Percentiles rank a stretch among this genome's conserved stretches.
Evolutionary conservation across 495 filamentous ascomycete genomes (phyloP).

Genomic region (Penicillium pancosmium): DNA sequence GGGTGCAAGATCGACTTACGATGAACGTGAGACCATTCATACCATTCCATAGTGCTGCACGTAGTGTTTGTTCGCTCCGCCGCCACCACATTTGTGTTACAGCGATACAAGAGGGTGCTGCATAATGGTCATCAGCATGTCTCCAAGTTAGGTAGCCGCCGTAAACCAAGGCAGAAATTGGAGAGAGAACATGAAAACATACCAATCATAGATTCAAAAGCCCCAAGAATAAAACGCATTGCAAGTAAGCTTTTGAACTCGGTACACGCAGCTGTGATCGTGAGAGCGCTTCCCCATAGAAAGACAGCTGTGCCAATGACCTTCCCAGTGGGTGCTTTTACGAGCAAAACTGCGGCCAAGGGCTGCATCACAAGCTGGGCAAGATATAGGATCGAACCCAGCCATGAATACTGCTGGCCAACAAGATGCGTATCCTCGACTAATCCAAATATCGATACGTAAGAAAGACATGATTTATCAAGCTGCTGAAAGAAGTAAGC

Average conservation of each 20-base stretch:
- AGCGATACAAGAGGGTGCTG: constrained; percentile 54
- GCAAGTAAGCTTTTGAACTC: constrained; percentile 1
- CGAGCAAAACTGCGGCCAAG: constrained; percentile 25
- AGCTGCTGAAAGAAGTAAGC: constrained; percentile 51
- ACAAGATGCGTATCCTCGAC: constrained; percentile 39
- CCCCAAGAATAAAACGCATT: constrained; percentile 56
- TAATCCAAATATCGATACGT: constrained; percentile 51
- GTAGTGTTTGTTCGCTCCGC: constrained; percentile 55
- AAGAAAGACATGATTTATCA: constrained; percentile 56
- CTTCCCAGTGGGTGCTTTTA: constrained; percentile 34
- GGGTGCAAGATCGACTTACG: background rate
- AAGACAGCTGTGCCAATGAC: constrained; percentile 50
- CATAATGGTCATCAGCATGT: too few species aligned
- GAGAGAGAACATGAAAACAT: background rate
- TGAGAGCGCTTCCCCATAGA: constrained; percentile 7
- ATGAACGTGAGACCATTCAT: constrained; percentile 53
- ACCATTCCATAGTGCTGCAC: constrained; percentile 55
- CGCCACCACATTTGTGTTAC: constrained; percentile 63
- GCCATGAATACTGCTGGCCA: constrained; percentile 52
- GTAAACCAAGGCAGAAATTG: too few species aligned
- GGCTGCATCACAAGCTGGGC: constrained; percentile 43
- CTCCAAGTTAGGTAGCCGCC: too few species aligned
- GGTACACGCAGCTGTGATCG: constrained; percentile 1
- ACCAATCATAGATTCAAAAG: constrained; percentile 52
- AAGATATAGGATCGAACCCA: constrained; percentile 48